These are phyloP conservation scores for Colletotrichum destructivum DNA, from an alignment of 2,329 filamentous ascomycete species.

Conservation along the genomic window DNA sequence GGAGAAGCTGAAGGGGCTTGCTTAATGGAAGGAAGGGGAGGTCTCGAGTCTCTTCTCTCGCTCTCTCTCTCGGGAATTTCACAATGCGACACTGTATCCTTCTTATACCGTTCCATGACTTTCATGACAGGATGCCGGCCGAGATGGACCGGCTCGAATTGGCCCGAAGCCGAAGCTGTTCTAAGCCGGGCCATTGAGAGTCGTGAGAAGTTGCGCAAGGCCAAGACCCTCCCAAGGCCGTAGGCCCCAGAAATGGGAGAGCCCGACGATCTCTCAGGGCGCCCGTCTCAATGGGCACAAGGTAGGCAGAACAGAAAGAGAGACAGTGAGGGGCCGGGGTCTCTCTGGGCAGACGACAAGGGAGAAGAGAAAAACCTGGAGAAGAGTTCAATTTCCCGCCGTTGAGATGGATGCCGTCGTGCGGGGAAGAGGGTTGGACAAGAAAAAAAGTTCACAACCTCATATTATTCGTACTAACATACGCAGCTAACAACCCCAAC, in stretches of 20 bases:
- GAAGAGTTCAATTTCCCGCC: conserved; percentile 15
- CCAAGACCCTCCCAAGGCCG: conserved; percentile 21
- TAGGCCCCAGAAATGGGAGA: neutral
- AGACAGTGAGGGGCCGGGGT: conserved; percentile 22
- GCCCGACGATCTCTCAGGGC: conserved; percentile 8
- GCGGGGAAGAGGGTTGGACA: conserved; percentile 31
- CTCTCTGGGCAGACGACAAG: neutral
- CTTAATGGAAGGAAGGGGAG: conserved; percentile 3
- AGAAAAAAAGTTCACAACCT: conserved; percentile 9
- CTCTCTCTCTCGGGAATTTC: neutral
- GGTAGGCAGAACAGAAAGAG: neutral
- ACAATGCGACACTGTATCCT: conserved; percentile 8
- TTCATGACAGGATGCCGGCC: neutral
- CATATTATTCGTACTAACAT: neutral
- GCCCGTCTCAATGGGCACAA: neutral
- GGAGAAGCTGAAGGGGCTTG: neutral
- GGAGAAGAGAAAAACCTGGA: conserved; percentile 7
- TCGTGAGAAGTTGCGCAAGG: conserved; percentile 14
- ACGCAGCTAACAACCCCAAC: conserved; percentile 13
- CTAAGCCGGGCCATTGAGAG: conserved; percentile 39
- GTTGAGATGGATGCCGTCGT: conserved; percentile 3
- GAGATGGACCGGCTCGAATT: conserved; percentile 33
- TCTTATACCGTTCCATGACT: conserved; percentile 31
- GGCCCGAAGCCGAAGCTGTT: conserved; percentile 32
- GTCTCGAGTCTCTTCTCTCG: neutral